Evolutionary conservation across 2,329 filamentous ascomycete genomes (phyloP), one percentile per base, ranked within the genome.

Genomic region (Sporothrix brasiliensis): DNA sequence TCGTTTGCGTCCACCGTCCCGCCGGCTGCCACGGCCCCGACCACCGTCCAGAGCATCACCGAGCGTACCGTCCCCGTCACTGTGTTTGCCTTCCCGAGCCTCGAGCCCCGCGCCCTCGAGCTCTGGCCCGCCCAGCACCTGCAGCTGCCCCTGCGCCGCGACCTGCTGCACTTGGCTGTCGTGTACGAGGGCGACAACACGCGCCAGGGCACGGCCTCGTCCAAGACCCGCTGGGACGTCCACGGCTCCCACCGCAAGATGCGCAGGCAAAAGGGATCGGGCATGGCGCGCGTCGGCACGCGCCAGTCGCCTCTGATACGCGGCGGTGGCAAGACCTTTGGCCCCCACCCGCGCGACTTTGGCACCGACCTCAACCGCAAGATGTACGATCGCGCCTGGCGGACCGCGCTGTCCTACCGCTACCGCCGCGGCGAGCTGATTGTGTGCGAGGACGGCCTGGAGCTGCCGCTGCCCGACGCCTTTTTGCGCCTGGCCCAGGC

Each of bases 331-430:
- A 94, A 96, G 76, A 84, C 89, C 0, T 92, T 93, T 77, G 95
- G 95, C n/a, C 95, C 95, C 39, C 90, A 94, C 76, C 94, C 94
- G 34, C 87, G 95, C 79, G 93, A 98, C 82, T 99, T 99, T 78
- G 88, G 88, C 72, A 96, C 94, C 27, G 86, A 87, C 19, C 84
- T 99, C 69, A 93, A 91, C 76, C 86, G 87, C 78, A 98, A 98
- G 83, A 88, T 97, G 63, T 99, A 99, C 83, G 94, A 98, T 81
- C 86, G 96, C 76, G 95, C 95, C 11, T 98, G 93, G 92, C 89
- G 95, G 78, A 98, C 92, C 56, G 95, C 95, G 13, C 86, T 99
- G 74, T 95, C 91, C 77, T 97, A 97, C 83, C 89, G 95, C 72
- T 98, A 95, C 81, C 86, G 90, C 74, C 88, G 89, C 74, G 95